Conservation (phyloP, 139 green algal genomes). For the Chara braunii region DNA sequence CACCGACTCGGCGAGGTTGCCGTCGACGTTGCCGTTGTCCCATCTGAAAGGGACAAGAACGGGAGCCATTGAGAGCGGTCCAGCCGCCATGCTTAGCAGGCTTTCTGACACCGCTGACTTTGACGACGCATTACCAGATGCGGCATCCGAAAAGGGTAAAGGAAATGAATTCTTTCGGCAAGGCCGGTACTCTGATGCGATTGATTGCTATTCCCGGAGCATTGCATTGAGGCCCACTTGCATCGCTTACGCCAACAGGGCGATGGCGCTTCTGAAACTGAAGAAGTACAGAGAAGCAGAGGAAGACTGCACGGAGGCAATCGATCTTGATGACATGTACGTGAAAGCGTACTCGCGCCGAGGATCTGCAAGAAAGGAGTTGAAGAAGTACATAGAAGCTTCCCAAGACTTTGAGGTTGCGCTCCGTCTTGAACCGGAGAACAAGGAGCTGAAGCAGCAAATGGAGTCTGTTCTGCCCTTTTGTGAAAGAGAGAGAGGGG, state of each 20-base stretch:
- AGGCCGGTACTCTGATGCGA: slow-evolving; percentile 3
- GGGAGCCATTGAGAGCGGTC: too few species aligned
- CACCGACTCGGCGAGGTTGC: too few species aligned
- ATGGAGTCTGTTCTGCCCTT: too few species aligned
- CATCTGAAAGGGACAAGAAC: too few species aligned
- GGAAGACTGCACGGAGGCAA: slow-evolving; percentile 17
- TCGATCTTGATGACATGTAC: slow-evolving; percentile 30
- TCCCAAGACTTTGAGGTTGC: background rate
- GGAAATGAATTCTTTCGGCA: slow-evolving; percentile 31
- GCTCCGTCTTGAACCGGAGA: background rate
- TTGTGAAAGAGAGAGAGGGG: too few species aligned
- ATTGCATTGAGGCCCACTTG: slow-evolving; percentile 18
- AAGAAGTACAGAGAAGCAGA: slow-evolving; percentile 31
- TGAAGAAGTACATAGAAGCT: background rate
- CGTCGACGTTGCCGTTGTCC: too few species aligned
- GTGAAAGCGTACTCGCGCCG: slow-evolving; percentile 22
- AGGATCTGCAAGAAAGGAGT: background rate
- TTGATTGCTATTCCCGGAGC: slow-evolving; percentile 24
- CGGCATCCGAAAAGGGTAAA: slow-evolving; percentile 20
- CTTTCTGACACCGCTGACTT: too few species aligned
- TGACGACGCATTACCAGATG: slow-evolving; percentile 3
- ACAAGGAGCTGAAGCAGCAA: background rate
- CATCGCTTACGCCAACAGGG: slow-evolving; percentile 21
- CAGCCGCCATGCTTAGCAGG: too few species aligned
- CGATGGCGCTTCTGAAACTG: slow-evolving; percentile 29